A percentile compares a stretch with the other conserved stretches of the same genome.
These are phyloP conservation scores for Paxillus rubicundulus DNA, from an alignment of 768 basidiomycete genomes.

Conservation along the genomic window DNA sequence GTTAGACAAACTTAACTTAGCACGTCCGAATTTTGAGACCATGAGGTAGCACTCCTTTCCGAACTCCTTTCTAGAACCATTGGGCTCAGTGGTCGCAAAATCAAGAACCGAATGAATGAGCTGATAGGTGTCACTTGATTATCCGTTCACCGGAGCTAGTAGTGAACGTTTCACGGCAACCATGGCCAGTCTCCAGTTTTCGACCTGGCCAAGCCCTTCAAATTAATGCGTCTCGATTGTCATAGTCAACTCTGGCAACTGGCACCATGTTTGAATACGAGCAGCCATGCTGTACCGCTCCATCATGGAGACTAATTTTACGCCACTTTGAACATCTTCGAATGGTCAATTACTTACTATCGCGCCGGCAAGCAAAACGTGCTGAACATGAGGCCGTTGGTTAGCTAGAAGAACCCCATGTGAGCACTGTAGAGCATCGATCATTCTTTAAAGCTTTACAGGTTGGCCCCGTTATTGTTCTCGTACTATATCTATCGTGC, in stretches of 20 bases:
- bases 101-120: neutral
- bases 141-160: neutral
- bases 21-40: neutral
- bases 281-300: conserved; percentile 11
- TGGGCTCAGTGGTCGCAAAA: neutral
- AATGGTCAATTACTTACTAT: conserved; percentile 29
- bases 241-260: neutral
- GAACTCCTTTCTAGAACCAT: neutral
- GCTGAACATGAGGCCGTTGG: conserved; percentile 29
- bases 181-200: neutral
- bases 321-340: conserved; percentile 18
- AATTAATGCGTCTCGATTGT: neutral
- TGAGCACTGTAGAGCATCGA: conserved; percentile 20
- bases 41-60: neutral
- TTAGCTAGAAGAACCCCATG: conserved; percentile 13
- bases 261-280: neutral
- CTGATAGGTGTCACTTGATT: conserved; percentile 4
- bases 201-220: neutral
- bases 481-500: conserved; percentile 27
- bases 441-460: conserved; percentile 20
- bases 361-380: conserved; percentile 33
- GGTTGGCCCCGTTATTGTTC: conserved; percentile 19
- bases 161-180: neutral
- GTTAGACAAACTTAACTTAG: conserved; percentile 1
- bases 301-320: conserved; percentile 10